Conservation (phyloP, 306 rosid genomes). For the Cucurbita ficifolia region DNA sequence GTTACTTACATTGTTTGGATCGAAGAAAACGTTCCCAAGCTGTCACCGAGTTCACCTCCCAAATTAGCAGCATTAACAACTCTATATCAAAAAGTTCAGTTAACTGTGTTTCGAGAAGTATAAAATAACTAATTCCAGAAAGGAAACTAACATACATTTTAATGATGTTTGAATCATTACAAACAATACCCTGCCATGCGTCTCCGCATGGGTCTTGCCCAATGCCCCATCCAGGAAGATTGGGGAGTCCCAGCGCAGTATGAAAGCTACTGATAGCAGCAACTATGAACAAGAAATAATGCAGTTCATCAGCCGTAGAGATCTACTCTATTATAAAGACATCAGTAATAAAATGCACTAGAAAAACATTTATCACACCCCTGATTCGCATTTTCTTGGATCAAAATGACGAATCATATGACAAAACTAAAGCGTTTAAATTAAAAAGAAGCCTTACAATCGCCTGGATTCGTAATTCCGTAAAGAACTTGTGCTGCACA, state of each 20-base stretch:
- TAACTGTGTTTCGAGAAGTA: background rate
- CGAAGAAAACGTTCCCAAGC: conserved; percentile 49
- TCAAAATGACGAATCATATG: conserved; percentile 1
- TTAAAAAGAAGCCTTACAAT: conserved; percentile 33
- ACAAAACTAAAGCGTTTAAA: background rate
- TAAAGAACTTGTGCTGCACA: conserved; percentile 31
- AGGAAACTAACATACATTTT: conserved; percentile 37
- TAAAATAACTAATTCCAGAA: background rate
- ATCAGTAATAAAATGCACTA: background rate
- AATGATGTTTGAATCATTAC: conserved; percentile 45
- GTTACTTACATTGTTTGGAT: conserved; percentile 48
- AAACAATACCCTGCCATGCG: conserved; percentile 80
- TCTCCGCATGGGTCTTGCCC: conserved; percentile 93
- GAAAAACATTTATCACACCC: background rate
- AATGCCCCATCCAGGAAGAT: conserved; percentile 73
- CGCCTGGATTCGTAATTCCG: conserved; percentile 56
- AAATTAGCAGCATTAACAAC: conserved; percentile 61
- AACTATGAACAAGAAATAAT: conserved; percentile 28
- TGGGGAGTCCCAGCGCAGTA: conserved; percentile 56
- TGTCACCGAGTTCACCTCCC: conserved; percentile 75
- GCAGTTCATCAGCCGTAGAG: conserved; percentile 1
- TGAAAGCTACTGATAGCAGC: conserved; percentile 65
- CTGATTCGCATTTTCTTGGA: conserved; percentile 13
- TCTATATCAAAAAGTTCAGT: conserved; percentile 28
- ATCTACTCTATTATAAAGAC: background rate